Evolutionary conservation across 2,329 filamentous ascomycete genomes (phyloP).

Genomic region (Xylaria multiplex): DNA sequence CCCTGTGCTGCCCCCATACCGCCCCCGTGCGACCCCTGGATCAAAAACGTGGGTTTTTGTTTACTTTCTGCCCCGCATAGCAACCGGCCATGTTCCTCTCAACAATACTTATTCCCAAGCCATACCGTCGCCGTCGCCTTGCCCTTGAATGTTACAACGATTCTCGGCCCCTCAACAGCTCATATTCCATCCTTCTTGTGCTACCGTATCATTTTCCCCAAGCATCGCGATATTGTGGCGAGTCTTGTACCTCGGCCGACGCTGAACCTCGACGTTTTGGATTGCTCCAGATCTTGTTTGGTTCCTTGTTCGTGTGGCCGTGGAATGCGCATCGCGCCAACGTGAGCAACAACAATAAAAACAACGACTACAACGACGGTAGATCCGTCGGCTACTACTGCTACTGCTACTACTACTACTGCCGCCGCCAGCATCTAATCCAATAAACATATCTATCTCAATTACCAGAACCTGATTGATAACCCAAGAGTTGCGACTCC

Average conservation of each 20-base stretch:
- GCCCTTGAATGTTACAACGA: neutral
- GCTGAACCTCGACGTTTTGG: neutral
- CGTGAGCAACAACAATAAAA: constrained; percentile 7
- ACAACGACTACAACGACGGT: neutral
- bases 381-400: neutral
- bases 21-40: too few relatives aligned
- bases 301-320: constrained; percentile 1
- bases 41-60: constrained; percentile 39
- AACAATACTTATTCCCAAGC: constrained; percentile 21
- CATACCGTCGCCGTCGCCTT: neutral
- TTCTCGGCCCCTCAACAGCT: neutral
- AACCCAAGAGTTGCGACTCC: constrained; percentile 1
- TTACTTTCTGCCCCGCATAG: constrained; percentile 47
- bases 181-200: neutral
- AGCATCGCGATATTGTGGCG: too few relatives aligned
- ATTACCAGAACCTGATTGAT: neutral
- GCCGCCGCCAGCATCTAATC: neutral
- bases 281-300: constrained; percentile 1
- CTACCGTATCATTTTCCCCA: neutral
- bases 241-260: too few relatives aligned
- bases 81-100: constrained; percentile 34
- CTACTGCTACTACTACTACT: too few relatives aligned
- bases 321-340: constrained; percentile 24
- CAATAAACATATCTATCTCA: neutral
- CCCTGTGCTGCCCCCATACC: too few relatives aligned